A percentile compares a stretch with the other conserved stretches of the same genome.
These are phyloP conservation scores for Diaporthe nobilis DNA, from an alignment of 2,329 filamentous ascomycete species.

Conservation along the genomic window DNA sequence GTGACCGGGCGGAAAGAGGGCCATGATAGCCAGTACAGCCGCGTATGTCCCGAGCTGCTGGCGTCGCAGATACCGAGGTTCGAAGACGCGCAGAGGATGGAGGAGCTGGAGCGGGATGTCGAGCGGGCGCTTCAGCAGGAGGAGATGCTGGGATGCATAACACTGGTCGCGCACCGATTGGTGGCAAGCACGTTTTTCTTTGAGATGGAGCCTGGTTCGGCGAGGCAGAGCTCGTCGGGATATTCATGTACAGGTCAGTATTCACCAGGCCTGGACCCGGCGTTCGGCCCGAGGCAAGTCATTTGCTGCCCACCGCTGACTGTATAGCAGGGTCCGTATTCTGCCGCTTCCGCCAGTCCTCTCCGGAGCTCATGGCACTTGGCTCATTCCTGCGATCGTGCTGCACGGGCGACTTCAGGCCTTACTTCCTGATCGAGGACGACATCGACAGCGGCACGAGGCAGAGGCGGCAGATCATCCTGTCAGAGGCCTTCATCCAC, in stretches of 20 bases:
- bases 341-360: slow-evolving; percentile 21
- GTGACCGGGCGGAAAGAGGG: background rate
- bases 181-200: slow-evolving; percentile 25
- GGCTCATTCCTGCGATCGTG: slow-evolving; percentile 12
- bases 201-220: background rate
- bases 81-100: slow-evolving; percentile 18
- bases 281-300: rapidly evolving
- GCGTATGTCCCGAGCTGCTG: slow-evolving; percentile 7
- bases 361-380: background rate
- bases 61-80: slow-evolving; percentile 17
- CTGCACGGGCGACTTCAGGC: background rate
- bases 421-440: slow-evolving; percentile 16
- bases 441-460: slow-evolving; percentile 2
- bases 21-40: background rate
- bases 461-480: background rate
- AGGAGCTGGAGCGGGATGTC: background rate
- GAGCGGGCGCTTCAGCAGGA: background rate
- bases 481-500: background rate
- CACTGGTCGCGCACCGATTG: background rate
- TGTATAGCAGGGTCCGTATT: background rate
- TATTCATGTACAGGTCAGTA: background rate
- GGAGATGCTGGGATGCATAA: background rate
- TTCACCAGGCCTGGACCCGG: rapidly evolving
- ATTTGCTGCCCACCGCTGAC: background rate
- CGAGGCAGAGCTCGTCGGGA: background rate